These are phyloP conservation scores for Heritiera littoralis DNA, from an alignment of 345 rosid genomes.

Conservation along the genomic window DNA sequence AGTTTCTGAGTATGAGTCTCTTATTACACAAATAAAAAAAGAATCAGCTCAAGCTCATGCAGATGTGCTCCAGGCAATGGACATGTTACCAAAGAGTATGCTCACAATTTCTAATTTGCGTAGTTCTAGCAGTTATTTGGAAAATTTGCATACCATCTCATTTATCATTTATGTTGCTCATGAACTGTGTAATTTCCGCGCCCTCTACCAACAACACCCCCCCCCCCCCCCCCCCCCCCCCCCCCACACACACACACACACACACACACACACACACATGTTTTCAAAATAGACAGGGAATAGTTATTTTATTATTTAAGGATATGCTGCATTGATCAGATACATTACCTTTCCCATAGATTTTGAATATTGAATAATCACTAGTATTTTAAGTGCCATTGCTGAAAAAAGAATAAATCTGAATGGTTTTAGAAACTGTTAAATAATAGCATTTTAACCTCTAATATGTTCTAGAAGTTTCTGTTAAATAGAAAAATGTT, in stretches of 20 bases:
- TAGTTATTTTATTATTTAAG: not conserved
- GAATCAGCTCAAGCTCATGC: slow-evolving; percentile 51
- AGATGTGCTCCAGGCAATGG: slow-evolving; percentile 47
- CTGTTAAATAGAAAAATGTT: not conserved
- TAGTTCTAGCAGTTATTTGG: slow-evolving; percentile 8
- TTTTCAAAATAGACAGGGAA: not conserved
- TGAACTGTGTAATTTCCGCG: not conserved
- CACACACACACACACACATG: not conserved
- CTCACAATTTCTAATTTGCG: slow-evolving; percentile 4
- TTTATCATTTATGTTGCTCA: not conserved
- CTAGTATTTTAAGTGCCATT: not conserved
- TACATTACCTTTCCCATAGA: no score
- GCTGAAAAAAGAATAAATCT: not conserved
- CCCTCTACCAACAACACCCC: no score
- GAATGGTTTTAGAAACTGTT: not conserved
- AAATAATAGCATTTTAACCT: not conserved
- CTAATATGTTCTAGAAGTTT: not conserved
- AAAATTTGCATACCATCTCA: not conserved
- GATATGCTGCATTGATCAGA: not conserved
- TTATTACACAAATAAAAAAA: slow-evolving; percentile 48
- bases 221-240: no score
- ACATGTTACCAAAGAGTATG: slow-evolving; percentile 47
- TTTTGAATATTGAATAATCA: not conserved
- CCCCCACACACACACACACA: no score
- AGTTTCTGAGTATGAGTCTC: slow-evolving; percentile 46